Evolutionary conservation across 2,329 filamentous ascomycete genomes (phyloP), one percentile per base, ranked within the genome.

Genomic region (Hyphodiscus sp.): DNA sequence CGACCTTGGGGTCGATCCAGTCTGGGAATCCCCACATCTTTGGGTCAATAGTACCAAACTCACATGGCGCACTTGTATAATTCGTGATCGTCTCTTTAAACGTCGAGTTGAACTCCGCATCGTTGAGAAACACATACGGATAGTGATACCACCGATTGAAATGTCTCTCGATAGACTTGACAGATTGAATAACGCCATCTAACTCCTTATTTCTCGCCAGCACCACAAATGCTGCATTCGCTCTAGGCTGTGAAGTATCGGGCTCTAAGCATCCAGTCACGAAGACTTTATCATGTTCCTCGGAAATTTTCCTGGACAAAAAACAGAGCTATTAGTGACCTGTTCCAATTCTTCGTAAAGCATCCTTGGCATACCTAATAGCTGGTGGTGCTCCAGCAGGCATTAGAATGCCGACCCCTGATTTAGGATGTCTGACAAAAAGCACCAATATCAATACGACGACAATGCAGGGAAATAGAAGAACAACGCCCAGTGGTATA

Each of bases 101-200:
- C 13, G 85, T 89, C 67, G 89, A 83, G 72, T 97, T 91, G 80
- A 99, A 99, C 54, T 97, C 91, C 59, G 87, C 94, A 66, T 99
- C 92, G 73, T 99, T 99, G 63, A 99, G 77, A 71, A 99, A 97
- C 63, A 97, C 92, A 69, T 97, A 99, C 23, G 94, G 94, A 70
- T 99, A 99, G 72, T 97, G 84, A 70, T 91, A 99, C 91, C 92
- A 99, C 62, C 91, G 83, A 74, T 99, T 99, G 82, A 99, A 99
- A 73, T 99, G 94, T 64, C 94, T 83, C 76, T 99, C 94, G 62
- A 99, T 91, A 44, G 92, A 97, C 76, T 96, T 96, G 70, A 99
- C 81, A 10, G 94, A 97, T 71, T 97, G 90, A 60, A 99, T 83
- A 41, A 99, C 94, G 56, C 94, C 94, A 0, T 96, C 91, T 60